Percentiles rank a stretch among this genome's conserved stretches.
These are phyloP conservation scores for Kingdonia uniflora DNA, from an alignment of 164 flowering plant species.

Conservation along the genomic window DNA sequence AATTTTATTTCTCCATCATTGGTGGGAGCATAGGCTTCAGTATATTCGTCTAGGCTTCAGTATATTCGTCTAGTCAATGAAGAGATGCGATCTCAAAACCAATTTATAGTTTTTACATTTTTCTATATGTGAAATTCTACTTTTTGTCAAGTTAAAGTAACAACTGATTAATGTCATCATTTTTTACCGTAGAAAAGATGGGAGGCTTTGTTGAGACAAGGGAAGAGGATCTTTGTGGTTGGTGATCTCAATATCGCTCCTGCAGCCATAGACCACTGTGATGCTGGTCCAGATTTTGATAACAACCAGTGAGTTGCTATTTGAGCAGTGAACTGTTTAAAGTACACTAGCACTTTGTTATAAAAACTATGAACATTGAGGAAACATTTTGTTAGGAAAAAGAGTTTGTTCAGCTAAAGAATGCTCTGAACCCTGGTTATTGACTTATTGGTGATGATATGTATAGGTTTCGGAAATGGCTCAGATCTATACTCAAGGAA, in stretches of 20 bases:
- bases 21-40: no score
- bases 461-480: conserved; percentile 82
- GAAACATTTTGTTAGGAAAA: not conserved
- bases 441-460: conserved; percentile 6
- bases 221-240: conserved; percentile 72
- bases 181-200: conserved; percentile 80
- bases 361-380: no score
- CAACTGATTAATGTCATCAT: not conserved
- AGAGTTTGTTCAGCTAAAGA: conserved; percentile 1
- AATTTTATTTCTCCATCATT: no score
- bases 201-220: conserved; percentile 55
- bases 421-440: not conserved
- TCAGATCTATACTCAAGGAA: conserved; percentile 66
- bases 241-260: conserved; percentile 99
- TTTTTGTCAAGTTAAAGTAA: conserved; percentile 4
- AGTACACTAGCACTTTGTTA: no score
- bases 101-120: not conserved
- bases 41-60: no score
- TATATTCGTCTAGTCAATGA: no score
- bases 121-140: not conserved
- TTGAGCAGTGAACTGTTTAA: not conserved
- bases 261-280: conserved; percentile 72
- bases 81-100: no score
- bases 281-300: conserved; percentile 90
- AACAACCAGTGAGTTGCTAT: conserved; percentile 56